Evolutionary conservation across 2,329 filamentous ascomycete species (phyloP).

Genomic region (Elsinoe batatas): DNA sequence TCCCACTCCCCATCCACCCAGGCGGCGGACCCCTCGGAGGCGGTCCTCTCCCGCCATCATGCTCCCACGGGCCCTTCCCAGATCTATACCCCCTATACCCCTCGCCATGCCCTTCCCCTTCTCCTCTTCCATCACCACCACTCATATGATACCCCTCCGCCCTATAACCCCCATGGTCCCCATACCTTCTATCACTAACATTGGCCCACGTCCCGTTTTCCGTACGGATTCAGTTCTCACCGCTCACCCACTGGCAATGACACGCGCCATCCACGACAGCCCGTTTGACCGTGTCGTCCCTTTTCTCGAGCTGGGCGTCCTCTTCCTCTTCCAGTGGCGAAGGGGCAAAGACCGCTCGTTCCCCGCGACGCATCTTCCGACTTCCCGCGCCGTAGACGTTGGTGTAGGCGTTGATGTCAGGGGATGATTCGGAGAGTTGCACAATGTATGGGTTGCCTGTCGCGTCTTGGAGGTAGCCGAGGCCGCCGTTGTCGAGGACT

Average conservation of each 20-base stretch:
- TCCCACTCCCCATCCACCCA: background rate
- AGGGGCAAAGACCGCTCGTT: background rate
- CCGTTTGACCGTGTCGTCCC: background rate
- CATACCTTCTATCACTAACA: background rate
- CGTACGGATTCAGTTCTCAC: constrained; percentile 12
- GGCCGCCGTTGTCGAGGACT: constrained; percentile 43
- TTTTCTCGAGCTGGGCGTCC: constrained; percentile 12
- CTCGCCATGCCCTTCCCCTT: background rate
- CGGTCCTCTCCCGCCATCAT: background rate
- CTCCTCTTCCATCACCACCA: background rate
- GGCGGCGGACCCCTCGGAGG: background rate
- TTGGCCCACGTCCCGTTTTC: constrained; percentile 9
- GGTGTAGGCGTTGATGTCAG: constrained; percentile 22
- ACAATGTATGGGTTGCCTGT: constrained; percentile 30
- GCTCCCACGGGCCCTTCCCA: background rate
- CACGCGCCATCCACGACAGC: constrained; percentile 21
- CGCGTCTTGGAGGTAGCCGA: constrained; percentile 29
- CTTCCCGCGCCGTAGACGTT: constrained; percentile 15
- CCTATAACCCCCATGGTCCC: background rate
- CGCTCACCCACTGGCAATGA: constrained; percentile 30
- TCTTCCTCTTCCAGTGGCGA: constrained; percentile 11
- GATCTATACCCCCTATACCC: background rate
- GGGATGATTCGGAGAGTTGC: constrained; percentile 33
- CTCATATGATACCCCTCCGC: background rate
- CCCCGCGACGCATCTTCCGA: constrained; percentile 9